Evolutionary conservation across 495 filamentous ascomycete genomes (phyloP).

Genomic region (Podospora bellae-mahoneyi): DNA sequence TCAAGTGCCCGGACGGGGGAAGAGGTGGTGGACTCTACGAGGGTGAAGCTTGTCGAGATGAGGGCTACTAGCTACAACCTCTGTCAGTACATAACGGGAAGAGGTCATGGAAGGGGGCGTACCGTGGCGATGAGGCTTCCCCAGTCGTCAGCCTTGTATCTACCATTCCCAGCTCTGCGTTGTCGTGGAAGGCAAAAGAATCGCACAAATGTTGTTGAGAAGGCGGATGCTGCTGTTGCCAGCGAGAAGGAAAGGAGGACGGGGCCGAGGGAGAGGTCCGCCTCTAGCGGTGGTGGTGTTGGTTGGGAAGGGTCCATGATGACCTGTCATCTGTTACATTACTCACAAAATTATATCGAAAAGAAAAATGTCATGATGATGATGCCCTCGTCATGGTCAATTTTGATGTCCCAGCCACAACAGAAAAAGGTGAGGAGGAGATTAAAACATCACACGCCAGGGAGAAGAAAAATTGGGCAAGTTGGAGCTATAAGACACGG

Average conservation of each 20-base stretch:
- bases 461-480: neutral
- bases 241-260: conserved; percentile 41
- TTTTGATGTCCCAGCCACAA: neutral
- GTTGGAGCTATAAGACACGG: neutral
- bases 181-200: conserved; percentile 24
- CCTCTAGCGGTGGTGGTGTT: conserved; percentile 23
- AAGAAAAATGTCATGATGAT: neutral
- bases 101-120: conserved; percentile 14
- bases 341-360: neutral
- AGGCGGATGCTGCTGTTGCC: conserved; percentile 32
- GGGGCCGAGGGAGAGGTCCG: conserved; percentile 34
- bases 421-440: conserved; percentile 7
- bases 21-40: conserved; percentile 29
- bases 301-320: conserved; percentile 19
- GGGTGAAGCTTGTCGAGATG: conserved; percentile 35
- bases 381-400: neutral
- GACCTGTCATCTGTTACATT: conserved; percentile 1
- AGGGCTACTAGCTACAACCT: conserved; percentile 33
- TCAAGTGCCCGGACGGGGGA: conserved; percentile 28
- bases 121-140: conserved; percentile 32
- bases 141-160: conserved; percentile 34
- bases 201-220: conserved; percentile 35
- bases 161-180: neutral
- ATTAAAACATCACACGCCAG: neutral
- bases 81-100: neutral